Percentiles rank a stretch among this genome's conserved stretches.
Conservation (phyloP, 1,139 yeast species). For the Nakaseomyces nivariensis region DNA sequence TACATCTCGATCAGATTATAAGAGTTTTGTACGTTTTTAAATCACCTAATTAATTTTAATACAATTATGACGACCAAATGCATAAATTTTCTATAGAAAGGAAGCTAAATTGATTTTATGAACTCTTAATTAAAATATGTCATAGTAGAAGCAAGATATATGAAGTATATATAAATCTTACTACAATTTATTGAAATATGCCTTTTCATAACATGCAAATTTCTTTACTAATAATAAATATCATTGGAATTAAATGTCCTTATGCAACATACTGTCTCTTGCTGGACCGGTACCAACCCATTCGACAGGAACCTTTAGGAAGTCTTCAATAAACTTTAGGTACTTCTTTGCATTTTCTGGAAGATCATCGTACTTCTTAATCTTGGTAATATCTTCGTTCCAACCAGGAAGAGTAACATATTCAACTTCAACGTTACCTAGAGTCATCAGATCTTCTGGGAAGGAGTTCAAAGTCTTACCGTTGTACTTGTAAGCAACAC, state of each 20-base stretch:
- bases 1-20: no score
- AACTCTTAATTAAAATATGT: no score
- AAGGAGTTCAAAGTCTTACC: conserved; percentile 68
- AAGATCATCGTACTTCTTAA: conserved; percentile 61
- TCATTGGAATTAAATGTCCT: conserved; percentile 11
- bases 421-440: conserved; percentile 84
- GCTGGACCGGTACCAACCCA: conserved; percentile 99
- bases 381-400: conserved; percentile 72
- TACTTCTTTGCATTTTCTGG: conserved; percentile 84
- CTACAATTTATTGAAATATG: background rate
- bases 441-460: conserved; percentile 81
- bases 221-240: background rate
- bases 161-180: no score
- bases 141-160: no score
- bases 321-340: conserved; percentile 76
- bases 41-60: no score
- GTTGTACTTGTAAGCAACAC: conserved; percentile 65
- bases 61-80: no score
- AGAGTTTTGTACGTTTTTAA: no score
- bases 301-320: conserved; percentile 70
- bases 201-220: conserved; percentile 3
- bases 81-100: no score
- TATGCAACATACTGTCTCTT: conserved; percentile 67
- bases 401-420: conserved; percentile 91
- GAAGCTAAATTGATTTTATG: no score